Conservation (phyloP, 495 filamentous ascomycete genomes). For the Penicillium turbatum region DNA sequence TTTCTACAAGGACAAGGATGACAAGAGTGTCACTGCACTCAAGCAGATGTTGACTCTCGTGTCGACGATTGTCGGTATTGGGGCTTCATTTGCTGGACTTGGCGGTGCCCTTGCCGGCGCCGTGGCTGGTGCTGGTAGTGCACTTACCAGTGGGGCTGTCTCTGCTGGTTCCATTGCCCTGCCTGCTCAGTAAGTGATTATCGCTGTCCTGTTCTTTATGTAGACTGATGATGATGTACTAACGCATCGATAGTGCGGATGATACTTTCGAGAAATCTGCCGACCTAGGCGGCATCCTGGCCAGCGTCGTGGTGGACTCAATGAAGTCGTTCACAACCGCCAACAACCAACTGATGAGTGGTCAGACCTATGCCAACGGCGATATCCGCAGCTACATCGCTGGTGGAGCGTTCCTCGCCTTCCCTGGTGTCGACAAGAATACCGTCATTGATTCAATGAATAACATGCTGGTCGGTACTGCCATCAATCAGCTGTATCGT, state of each 20-base stretch:
- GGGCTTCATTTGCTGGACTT: constrained; percentile 21
- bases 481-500: constrained; percentile 24
- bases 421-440: constrained; percentile 21
- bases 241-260: constrained; percentile 10
- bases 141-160: constrained; percentile 6
- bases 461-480: constrained; percentile 17
- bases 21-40: constrained; percentile 13
- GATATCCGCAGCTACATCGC: constrained; percentile 26
- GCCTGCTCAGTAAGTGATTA: constrained; percentile 4
- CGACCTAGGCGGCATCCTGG: constrained; percentile 22
- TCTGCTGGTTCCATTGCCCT: constrained; percentile 1
- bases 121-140: constrained; percentile 10
- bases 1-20: constrained; percentile 27
- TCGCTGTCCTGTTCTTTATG: too few species aligned
- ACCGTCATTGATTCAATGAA: constrained; percentile 18
- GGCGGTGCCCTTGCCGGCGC: constrained; percentile 8
- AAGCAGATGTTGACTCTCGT: constrained; percentile 16
- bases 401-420: constrained; percentile 22
- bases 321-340: constrained; percentile 19
- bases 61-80: constrained; percentile 19
- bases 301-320: constrained; percentile 16
- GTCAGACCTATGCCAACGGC: constrained; percentile 17
- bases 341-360: constrained; percentile 27
- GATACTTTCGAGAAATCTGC: constrained; percentile 26
- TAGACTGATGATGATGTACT: neutral